Evolutionary conservation across 2,329 filamentous ascomycete species (phyloP).

Genomic region (Dendrostoma leiphaemia): DNA sequence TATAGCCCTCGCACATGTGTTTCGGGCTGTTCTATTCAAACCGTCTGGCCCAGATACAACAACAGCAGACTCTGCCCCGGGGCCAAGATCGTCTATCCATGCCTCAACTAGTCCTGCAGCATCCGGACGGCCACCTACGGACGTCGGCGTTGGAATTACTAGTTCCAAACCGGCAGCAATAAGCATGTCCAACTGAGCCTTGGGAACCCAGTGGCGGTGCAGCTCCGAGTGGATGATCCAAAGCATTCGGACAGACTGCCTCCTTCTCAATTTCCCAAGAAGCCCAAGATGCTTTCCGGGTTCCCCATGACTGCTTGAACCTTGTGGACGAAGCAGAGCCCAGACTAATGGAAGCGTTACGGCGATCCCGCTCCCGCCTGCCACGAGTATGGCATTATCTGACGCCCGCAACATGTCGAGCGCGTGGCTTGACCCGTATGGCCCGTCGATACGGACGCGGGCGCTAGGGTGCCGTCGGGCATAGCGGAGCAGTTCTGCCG

Average conservation of each 20-base stretch:
- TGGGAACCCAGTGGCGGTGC: conserved; percentile 54
- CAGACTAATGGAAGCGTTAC: conserved; percentile 61
- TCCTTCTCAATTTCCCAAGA: no score
- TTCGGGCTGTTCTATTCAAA: conserved; percentile 59
- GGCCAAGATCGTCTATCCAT: conserved; percentile 25
- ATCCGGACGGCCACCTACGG: conserved; percentile 52
- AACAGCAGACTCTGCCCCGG: conserved; percentile 39
- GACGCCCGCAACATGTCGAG: conserved; percentile 49
- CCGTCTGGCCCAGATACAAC: conserved; percentile 63
- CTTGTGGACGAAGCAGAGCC: conserved; percentile 35
- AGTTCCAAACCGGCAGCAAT: conserved; percentile 48
- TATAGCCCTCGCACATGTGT: conserved; percentile 51
- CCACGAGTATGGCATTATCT: conserved; percentile 53
- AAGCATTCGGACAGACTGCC: conserved; percentile 47
- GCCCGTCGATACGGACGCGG: conserved; percentile 57
- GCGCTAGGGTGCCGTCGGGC: conserved; percentile 42
- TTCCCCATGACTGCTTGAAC: conserved; percentile 18
- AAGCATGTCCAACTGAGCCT: conserved; percentile 47
- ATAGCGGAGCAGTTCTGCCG: conserved; percentile 50
- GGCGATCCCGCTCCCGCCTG: conserved; percentile 64
- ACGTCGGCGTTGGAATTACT: conserved; percentile 53
- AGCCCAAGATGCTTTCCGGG: neutral
- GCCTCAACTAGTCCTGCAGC: conserved; percentile 41
- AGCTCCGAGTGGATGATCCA: conserved; percentile 56
- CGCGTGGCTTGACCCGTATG: conserved; percentile 59